These are phyloP conservation scores for Endoconidiophora laricicola DNA, from an alignment of 2,329 filamentous ascomycete genomes.

Conservation along the genomic window DNA sequence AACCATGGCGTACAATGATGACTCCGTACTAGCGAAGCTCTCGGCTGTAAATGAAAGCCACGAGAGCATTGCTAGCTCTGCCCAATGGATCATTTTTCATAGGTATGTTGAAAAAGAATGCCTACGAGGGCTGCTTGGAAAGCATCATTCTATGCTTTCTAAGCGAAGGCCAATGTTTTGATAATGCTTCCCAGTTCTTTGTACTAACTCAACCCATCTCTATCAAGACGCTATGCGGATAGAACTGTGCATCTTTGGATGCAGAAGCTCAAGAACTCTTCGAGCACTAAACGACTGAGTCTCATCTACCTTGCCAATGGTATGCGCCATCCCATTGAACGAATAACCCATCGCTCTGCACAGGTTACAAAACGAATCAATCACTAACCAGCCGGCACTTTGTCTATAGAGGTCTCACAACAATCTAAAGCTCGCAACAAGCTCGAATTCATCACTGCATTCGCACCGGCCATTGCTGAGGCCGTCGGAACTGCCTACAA, in stretches of 20 bases:
- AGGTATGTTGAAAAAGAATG: constrained; percentile 38
- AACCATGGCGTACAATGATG: constrained; percentile 84
- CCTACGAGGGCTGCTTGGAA: too few relatives aligned
- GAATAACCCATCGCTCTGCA: not conserved
- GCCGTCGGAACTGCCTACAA: constrained; percentile 85
- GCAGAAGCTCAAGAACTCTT: constrained; percentile 72
- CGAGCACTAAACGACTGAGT: constrained; percentile 71
- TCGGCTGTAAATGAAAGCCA: constrained; percentile 93
- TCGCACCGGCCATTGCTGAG: constrained; percentile 81
- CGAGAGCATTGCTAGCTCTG: constrained; percentile 88
- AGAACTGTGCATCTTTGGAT: constrained; percentile 86
- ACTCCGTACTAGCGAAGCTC: constrained; percentile 86
- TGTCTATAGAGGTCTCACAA: constrained; percentile 65
- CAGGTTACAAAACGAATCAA: not conserved
- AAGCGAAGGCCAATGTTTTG: not conserved
- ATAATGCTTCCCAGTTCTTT: not conserved
- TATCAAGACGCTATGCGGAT: constrained; percentile 67
- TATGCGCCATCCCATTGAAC: constrained; percentile 25
- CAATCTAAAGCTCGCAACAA: constrained; percentile 88
- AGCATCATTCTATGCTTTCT: not conserved
- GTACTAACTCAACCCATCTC: constrained; percentile 6
- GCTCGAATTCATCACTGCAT: constrained; percentile 81
- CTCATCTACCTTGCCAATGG: constrained; percentile 91
- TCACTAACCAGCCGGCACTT: not conserved
- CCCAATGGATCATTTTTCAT: constrained; percentile 99